phyloP scores from a whole-genome alignment of 768 basidiomycete species.

The Boletus rubropictus region DNA sequence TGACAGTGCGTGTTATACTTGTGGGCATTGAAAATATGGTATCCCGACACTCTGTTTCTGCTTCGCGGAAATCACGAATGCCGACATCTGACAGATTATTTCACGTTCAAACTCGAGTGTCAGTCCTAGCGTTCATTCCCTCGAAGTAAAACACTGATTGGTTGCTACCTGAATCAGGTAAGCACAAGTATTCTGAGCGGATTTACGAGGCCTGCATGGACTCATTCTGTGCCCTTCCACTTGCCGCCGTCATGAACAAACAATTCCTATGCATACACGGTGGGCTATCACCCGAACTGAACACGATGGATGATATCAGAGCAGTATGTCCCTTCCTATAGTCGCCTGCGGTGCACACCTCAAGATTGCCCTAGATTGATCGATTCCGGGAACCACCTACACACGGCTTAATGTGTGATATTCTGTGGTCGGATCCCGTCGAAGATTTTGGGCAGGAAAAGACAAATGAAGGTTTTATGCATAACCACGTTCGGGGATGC shows the following conservation, averaged over 20 bases:
- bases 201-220: constrained; percentile 99
- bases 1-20: constrained; percentile 90
- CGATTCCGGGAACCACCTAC: constrained; percentile 98
- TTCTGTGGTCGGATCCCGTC: constrained; percentile 96
- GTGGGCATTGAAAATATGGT: constrained; percentile 99
- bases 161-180: constrained; percentile 48
- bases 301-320: constrained; percentile 92
- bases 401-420: constrained; percentile 96
- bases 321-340: constrained; percentile 43
- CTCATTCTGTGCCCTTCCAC: constrained; percentile 89
- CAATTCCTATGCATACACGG: constrained; percentile 99
- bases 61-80: constrained; percentile 99
- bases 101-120: constrained; percentile 99
- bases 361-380: constrained; percentile 59
- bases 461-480: constrained; percentile 82
- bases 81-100: constrained; percentile 96
- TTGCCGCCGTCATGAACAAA: constrained; percentile 99
- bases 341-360: background rate
- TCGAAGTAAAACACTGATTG: constrained; percentile 3
- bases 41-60: constrained; percentile 93
- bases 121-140: constrained; percentile 28
- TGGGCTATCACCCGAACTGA: constrained; percentile 90
- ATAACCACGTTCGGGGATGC: constrained; percentile 96
- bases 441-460: constrained; percentile 97
- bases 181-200: constrained; percentile 96